Conservation (phyloP, 2,329 filamentous ascomycete species). For the Neopestalotiopsis sp. region DNA sequence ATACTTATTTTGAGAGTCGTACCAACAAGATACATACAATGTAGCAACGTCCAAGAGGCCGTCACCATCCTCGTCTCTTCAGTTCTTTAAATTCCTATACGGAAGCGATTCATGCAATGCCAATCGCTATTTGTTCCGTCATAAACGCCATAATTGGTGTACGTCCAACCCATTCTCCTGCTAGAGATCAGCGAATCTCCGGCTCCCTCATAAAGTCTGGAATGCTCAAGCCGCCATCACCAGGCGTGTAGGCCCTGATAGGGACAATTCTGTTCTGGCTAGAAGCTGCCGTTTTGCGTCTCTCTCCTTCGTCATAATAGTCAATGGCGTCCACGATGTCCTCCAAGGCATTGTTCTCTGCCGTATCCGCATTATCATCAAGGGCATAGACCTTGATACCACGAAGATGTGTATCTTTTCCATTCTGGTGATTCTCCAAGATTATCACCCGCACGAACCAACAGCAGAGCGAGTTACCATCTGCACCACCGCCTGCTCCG, state of each 20-base stretch:
- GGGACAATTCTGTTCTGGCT: conserved; percentile 36
- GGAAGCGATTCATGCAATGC: neutral
- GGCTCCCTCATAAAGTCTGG: conserved; percentile 48
- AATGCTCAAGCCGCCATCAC: conserved; percentile 41
- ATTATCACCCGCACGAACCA: conserved; percentile 92
- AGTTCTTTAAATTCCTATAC: neutral
- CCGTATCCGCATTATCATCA: conserved; percentile 49
- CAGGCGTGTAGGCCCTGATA: conserved; percentile 33
- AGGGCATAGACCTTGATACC: conserved; percentile 85
- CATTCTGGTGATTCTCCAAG: conserved; percentile 97
- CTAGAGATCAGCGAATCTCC: conserved; percentile 42
- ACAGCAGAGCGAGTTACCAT: conserved; percentile 79
- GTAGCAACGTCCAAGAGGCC: too few relatives aligned
- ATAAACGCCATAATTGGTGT: neutral
- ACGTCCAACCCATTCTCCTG: neutral
- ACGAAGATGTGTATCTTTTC: conserved; percentile 97
- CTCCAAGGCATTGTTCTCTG: conserved; percentile 41
- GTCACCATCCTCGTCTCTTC: neutral
- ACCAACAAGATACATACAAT: neutral
- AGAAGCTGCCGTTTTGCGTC: conserved; percentile 36
- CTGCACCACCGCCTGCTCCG: conserved; percentile 61
- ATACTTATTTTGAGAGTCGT: neutral
- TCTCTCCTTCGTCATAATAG: conserved; percentile 33
- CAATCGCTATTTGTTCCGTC: neutral
- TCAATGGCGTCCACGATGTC: conserved; percentile 40